These are phyloP conservation scores for Volvariella surrecta DNA, from an alignment of 1,284 basidiomycete species.

Conservation along the genomic window DNA sequence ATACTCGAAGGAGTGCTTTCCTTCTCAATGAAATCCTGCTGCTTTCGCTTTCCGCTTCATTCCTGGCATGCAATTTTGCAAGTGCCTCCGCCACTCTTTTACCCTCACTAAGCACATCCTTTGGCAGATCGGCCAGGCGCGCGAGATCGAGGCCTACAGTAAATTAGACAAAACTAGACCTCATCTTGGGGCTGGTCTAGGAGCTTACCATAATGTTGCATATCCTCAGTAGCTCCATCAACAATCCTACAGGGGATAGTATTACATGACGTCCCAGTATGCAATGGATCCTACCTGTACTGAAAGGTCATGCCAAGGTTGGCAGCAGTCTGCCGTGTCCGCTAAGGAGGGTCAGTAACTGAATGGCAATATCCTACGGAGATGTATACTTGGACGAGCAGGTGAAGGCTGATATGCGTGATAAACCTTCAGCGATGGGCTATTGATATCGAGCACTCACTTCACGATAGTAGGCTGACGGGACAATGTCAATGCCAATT, in stretches of 20 bases:
- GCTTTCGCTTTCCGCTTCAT: slow-evolving; percentile 51
- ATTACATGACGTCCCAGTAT: neutral
- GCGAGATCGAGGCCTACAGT: slow-evolving; percentile 72
- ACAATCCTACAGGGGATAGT: slow-evolving; percentile 38
- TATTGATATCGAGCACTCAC: slow-evolving; percentile 31
- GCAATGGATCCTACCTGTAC: slow-evolving; percentile 51
- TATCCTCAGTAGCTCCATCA: slow-evolving; percentile 51
- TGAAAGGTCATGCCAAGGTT: slow-evolving; percentile 68
- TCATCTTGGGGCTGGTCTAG: neutral
- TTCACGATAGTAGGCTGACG: slow-evolving; percentile 66
- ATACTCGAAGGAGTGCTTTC: slow-evolving; percentile 62
- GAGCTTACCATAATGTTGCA: slow-evolving; percentile 58
- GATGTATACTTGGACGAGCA: slow-evolving; percentile 63
- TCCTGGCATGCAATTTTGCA: slow-evolving; percentile 46
- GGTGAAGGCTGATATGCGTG: slow-evolving; percentile 67
- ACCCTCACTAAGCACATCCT: slow-evolving; percentile 54
- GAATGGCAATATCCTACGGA: neutral
- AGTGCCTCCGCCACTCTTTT: slow-evolving; percentile 55
- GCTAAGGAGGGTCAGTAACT: slow-evolving; percentile 27
- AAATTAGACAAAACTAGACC: slow-evolving; percentile 1
- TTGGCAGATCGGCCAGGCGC: slow-evolving; percentile 73
- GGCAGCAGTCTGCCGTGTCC: slow-evolving; percentile 38
- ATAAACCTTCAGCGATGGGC: neutral
- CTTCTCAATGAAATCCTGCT: slow-evolving; percentile 51
- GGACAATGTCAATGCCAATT: slow-evolving; percentile 62